Evolutionary conservation across 805 yeast species (phyloP), one percentile per base, ranked within the genome.

Genomic region (Deakozyma indianensis): DNA sequence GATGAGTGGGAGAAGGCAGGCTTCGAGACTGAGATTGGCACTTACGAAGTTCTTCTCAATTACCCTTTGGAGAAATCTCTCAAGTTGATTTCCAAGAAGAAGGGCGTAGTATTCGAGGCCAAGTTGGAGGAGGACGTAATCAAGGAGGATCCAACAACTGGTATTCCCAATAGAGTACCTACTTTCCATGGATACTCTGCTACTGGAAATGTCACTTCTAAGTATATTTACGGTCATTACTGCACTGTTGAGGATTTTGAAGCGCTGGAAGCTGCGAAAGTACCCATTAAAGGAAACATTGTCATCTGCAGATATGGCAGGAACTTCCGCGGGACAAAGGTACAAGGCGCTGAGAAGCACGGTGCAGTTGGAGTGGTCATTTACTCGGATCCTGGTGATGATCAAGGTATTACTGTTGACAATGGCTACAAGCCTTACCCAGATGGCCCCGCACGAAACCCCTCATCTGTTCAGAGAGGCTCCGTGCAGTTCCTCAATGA

Each of bases 111-210:
- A 27, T 75, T 69, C 56, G 64, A 67, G 46, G 82, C 90, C 4
- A 61, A 74, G 3, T 63, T 75, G 35, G 67, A 63, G 41, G 80
- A 75, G 56, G 79, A 75, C 49, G 66, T 55, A 16, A 55, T 83
- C 44, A 61, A 64, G 42, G 74, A 73, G 35, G 83, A 77, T 55
- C 68, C 72, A 14, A 71, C 75, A 11, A 62, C 79, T 1, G 54
- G 56, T 5, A 56, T 59, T n/a, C 66, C 66, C 23, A 74, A 70
- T 48, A 60, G 69, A 28, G 70, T 80, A 22, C 88, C 87, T 14
- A 78, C 86, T 0, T 83, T 83, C 65, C 79, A 80, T 56, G 87
- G 85, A 1, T 83, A 80, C 55, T 77, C 84, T 3, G 87, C 83
- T 7, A 70, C 73, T 46, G 94, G 92, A 35, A 80, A 81, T 53